phyloP scores from a whole-genome alignment of 2,329 filamentous ascomycete species.

The Fonsecaea pedrosoi region DNA sequence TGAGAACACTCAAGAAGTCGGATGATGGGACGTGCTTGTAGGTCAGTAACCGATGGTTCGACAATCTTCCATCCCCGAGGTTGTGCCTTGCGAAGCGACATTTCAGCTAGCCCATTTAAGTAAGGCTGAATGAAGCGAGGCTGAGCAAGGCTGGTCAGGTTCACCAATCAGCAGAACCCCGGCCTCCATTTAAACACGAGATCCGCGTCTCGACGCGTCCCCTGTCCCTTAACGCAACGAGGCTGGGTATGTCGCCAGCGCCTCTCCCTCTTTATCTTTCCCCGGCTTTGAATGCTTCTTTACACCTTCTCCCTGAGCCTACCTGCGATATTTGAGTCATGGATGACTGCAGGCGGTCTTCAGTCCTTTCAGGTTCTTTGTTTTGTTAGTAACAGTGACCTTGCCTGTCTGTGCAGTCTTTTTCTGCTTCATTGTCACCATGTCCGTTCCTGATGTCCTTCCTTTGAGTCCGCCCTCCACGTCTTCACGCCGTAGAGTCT shows the following conservation, averaged over 20 bases:
- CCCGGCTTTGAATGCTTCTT: slow-evolving; percentile 8
- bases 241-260: not conserved
- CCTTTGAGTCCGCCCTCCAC: slow-evolving; percentile 40
- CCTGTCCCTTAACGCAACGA: slow-evolving; percentile 13
- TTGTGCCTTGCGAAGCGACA: not conserved
- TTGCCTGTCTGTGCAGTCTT: not conserved
- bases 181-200: slow-evolving; percentile 3
- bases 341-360: slow-evolving; percentile 32
- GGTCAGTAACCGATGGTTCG: not conserved
- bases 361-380: not conserved
- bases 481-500: slow-evolving; percentile 31
- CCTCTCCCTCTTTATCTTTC: not conserved
- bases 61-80: not conserved
- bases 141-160: not conserved
- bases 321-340: slow-evolving; percentile 2
- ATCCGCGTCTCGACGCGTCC: slow-evolving; percentile 20
- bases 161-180: not conserved
- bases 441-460: slow-evolving; percentile 39
- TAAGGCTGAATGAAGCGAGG: not conserved
- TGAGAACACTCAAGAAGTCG: no score
- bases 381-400: slow-evolving; percentile 6
- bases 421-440: slow-evolving; percentile 18
- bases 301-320: not conserved
- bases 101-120: not conserved
- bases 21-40: not conserved